phyloP scores from a whole-genome alignment of 2,329 filamentous ascomycete genomes.

The Diaporthe batatas region DNA sequence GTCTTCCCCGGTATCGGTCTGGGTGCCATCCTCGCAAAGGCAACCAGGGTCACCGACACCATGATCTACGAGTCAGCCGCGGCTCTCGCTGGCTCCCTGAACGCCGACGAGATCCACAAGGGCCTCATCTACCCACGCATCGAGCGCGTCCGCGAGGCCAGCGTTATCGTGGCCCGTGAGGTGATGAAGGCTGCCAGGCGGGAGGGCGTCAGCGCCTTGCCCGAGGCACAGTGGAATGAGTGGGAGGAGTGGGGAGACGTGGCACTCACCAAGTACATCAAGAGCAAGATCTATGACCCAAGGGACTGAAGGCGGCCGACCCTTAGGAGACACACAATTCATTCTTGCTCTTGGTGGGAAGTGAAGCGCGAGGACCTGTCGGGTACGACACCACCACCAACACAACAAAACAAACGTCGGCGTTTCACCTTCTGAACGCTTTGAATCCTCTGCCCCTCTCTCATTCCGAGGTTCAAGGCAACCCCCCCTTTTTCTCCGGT shows the following conservation, averaged over 20 bases:
- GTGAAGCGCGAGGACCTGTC: slow-evolving; percentile 30
- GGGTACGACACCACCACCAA: slow-evolving; percentile 22
- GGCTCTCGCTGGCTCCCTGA: slow-evolving; percentile 82
- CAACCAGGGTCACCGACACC: slow-evolving; percentile 86
- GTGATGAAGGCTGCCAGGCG: slow-evolving; percentile 93
- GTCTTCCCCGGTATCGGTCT: slow-evolving; percentile 97
- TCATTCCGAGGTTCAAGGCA: not conserved
- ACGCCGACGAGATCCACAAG: slow-evolving; percentile 82
- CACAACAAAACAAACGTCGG: slow-evolving; percentile 26
- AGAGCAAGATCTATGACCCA: slow-evolving; percentile 73
- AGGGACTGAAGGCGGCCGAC: slow-evolving; percentile 40
- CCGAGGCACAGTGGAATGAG: slow-evolving; percentile 77
- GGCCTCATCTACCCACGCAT: slow-evolving; percentile 93
- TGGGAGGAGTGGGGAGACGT: slow-evolving; percentile 81
- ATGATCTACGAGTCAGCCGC: slow-evolving; percentile 98
- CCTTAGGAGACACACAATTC: slow-evolving; percentile 41
- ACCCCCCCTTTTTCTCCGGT: slow-evolving; percentile 4
- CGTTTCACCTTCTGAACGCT: slow-evolving; percentile 35
- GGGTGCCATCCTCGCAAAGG: slow-evolving; percentile 91
- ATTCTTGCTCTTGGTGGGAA: slow-evolving; percentile 41
- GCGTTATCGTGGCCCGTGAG: slow-evolving; percentile 85
- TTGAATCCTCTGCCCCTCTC: slow-evolving; percentile 3
- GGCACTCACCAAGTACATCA: slow-evolving; percentile 71
- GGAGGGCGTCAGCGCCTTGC: slow-evolving; percentile 79
- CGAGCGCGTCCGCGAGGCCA: slow-evolving; percentile 91